A percentile compares a stretch with the other conserved stretches of the same genome.
phyloP scores from a whole-genome alignment of 2,329 filamentous ascomycete genomes.

The Aureobasidium sp. region DNA sequence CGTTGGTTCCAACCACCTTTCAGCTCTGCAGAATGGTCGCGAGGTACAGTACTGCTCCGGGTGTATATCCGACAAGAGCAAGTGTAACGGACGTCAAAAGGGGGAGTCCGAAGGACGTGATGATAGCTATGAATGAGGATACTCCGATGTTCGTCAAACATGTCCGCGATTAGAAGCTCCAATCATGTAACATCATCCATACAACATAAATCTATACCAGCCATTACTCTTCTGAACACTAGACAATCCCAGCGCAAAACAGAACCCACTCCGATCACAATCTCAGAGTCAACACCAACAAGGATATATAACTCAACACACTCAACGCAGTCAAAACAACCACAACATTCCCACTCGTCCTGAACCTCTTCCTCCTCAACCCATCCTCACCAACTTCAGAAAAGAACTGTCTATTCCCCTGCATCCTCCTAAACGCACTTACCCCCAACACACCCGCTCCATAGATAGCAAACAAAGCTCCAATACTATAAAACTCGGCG shows the following conservation, averaged over 20 bases:
- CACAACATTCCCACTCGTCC: conserved; percentile 73
- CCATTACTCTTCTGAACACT: not conserved
- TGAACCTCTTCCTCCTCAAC: conserved; percentile 63
- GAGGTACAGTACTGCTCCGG: conserved; percentile 5
- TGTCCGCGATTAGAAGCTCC: not conserved
- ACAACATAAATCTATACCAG: not conserved
- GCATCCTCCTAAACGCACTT: conserved; percentile 85
- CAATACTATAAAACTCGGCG: conserved; percentile 95
- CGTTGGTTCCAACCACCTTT: not conserved
- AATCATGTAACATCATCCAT: conserved; percentile 5
- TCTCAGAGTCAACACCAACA: conserved; percentile 65
- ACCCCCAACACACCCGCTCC: conserved; percentile 86
- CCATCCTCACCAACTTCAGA: conserved; percentile 67
- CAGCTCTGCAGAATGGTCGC: not conserved
- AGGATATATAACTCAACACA: conserved; percentile 65
- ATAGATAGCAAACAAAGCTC: conserved; percentile 93
- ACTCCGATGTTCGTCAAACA: not conserved
- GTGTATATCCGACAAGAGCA: not conserved
- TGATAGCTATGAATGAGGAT: not conserved
- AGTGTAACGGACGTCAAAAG: not conserved
- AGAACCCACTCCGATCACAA: conserved; percentile 32
- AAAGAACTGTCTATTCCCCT: conserved; percentile 97
- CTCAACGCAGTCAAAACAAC: conserved; percentile 68
- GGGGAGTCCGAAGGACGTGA: not conserved
- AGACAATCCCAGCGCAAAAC: not conserved